Evolutionary conservation across 345 rosid species (phyloP).

Genomic region (Eucalyptus melliodora): DNA sequence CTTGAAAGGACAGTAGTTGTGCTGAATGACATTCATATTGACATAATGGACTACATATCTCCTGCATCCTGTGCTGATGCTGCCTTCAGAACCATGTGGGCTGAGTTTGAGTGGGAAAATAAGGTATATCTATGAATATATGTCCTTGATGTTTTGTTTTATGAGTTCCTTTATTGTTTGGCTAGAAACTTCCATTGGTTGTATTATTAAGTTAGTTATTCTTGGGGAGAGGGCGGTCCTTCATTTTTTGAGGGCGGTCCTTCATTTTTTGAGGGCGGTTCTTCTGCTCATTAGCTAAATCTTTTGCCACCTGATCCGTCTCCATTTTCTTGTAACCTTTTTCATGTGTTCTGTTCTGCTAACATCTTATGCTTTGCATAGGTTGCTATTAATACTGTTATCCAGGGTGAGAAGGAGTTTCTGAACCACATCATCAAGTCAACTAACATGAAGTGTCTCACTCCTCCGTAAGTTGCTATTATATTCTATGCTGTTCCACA

Average conservation of each 20-base stretch:
- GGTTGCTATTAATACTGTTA: conserved; percentile 74
- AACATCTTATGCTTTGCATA: conserved; percentile 1
- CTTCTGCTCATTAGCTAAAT: background rate
- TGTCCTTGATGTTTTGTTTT: background rate
- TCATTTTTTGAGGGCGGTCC: background rate
- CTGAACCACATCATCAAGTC: conserved; percentile 61
- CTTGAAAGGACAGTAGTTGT: conserved; percentile 81
- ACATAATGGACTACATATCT: conserved; percentile 96
- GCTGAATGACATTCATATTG: conserved; percentile 90
- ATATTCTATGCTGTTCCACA: background rate
- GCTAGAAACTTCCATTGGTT: background rate
- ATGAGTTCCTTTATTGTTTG: background rate
- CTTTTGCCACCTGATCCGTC: background rate
- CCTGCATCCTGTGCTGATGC: conserved; percentile 86
- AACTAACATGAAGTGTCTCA: conserved; percentile 75
- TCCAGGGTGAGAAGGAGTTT: conserved; percentile 61
- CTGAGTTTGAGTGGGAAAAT: conserved; percentile 99
- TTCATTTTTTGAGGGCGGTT: background rate
- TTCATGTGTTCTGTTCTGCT: background rate
- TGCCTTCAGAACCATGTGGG: conserved; percentile 98
- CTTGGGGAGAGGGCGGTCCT: background rate
- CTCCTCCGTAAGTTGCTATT: conserved; percentile 47
- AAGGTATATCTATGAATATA: conserved; percentile 34
- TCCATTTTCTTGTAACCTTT: background rate
- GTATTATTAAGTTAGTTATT: background rate